Percentiles rank a stretch among this genome's conserved stretches.
phyloP scores from a whole-genome alignment of 345 rosid species.

The Rhodomyrtus tomentosa region DNA sequence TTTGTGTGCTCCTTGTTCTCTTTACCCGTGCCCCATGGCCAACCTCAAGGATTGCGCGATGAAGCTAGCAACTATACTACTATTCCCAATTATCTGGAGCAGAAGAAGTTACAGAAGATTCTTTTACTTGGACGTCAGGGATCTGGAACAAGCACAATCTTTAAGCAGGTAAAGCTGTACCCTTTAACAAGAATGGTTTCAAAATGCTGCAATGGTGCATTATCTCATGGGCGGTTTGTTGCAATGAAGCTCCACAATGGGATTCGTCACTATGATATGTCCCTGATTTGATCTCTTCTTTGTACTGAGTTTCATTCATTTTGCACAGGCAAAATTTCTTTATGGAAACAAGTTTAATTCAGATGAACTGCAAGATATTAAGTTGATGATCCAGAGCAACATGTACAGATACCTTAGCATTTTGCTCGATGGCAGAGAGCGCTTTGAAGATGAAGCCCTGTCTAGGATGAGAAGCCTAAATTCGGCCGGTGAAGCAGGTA shows the following conservation, averaged over 20 bases:
- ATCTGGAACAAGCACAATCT: slow-evolving; percentile 96
- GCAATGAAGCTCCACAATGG: too few relatives aligned
- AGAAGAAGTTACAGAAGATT: slow-evolving; percentile 67
- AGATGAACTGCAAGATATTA: slow-evolving; percentile 81
- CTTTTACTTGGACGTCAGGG: slow-evolving; percentile 76
- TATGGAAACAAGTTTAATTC: slow-evolving; percentile 70
- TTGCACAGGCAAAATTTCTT: slow-evolving; percentile 80
- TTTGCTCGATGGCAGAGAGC: slow-evolving; percentile 90
- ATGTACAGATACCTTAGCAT: slow-evolving; percentile 91
- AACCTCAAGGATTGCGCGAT: slow-evolving; percentile 55
- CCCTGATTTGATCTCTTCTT: neutral
- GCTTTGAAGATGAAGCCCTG: slow-evolving; percentile 88
- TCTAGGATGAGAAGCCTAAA: slow-evolving; percentile 28
- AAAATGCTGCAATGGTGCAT: neutral
- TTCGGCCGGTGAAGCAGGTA: slow-evolving; percentile 38
- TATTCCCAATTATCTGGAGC: slow-evolving; percentile 81
- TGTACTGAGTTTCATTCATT: neutral
- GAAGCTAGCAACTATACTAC: slow-evolving; percentile 61
- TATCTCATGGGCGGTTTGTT: neutral
- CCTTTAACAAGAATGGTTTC: neutral
- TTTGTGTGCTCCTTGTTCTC: slow-evolving; percentile 76
- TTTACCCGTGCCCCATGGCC: slow-evolving; percentile 77
- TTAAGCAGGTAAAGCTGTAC: slow-evolving; percentile 63
- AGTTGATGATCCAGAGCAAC: slow-evolving; percentile 96
- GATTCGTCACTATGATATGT: neutral